A percentile compares a stretch with the other conserved stretches of the same genome.
Conservation (phyloP, 2,329 filamentous ascomycete species). For the Colletotrichum sp. region DNA sequence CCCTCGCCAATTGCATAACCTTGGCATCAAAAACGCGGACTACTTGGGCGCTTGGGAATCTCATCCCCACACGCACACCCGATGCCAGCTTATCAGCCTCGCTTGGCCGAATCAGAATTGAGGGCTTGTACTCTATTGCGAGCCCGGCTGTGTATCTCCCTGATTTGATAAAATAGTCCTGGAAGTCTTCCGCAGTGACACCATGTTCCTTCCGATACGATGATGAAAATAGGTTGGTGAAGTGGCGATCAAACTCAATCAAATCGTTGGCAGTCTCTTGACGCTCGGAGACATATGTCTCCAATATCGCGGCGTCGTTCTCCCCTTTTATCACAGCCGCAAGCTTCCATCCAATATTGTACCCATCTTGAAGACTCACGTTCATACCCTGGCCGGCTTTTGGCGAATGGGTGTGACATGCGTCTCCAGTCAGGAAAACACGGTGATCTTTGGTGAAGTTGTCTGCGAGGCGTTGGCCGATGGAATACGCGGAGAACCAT, state of each 20-base stretch:
- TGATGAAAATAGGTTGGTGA: conserved; percentile 83
- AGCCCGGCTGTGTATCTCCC: conserved; percentile 66
- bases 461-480: conserved; percentile 75
- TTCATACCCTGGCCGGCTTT: conserved; percentile 85
- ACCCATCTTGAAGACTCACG: conserved; percentile 78
- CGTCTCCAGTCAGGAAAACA: conserved; percentile 77
- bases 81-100: conserved; percentile 39
- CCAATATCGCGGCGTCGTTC: conserved; percentile 77
- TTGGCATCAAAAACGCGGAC: conserved; percentile 65
- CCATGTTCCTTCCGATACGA: conserved; percentile 39
- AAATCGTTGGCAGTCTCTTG: conserved; percentile 85
- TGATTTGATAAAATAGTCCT: conserved; percentile 60
- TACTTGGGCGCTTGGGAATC: conserved; percentile 63
- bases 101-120: conserved; percentile 43
- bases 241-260: conserved; percentile 85
- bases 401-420: conserved; percentile 77
- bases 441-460: conserved; percentile 70
- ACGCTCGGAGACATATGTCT: conserved; percentile 86
- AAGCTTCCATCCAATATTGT: conserved; percentile 95
- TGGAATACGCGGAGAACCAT: conserved; percentile 80
- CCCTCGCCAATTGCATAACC: conserved; percentile 56
- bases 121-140: conserved; percentile 58
- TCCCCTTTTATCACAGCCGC: conserved; percentile 80
- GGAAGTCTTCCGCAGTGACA: conserved; percentile 54
- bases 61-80: conserved; percentile 55